Percentiles rank a stretch among this genome's conserved stretches.
Conservation (phyloP, 2,329 filamentous ascomycete genomes). For the Ophiosphaerella herpotricha region DNA sequence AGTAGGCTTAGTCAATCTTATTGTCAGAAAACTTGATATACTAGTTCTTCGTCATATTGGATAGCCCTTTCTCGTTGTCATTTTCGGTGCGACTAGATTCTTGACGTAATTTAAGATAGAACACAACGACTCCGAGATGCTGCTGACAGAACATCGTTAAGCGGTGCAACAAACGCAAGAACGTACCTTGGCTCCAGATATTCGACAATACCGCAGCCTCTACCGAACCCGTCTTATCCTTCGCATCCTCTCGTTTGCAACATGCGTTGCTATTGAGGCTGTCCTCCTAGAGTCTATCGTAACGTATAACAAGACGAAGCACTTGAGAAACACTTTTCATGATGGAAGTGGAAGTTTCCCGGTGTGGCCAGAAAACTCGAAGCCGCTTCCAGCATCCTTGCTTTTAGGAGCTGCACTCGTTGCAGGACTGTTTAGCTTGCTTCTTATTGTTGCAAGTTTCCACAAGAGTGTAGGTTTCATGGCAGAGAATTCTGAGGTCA, state of each 20-base stretch:
- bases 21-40: no score
- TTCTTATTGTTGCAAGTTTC: conserved; percentile 21
- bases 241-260: conserved; percentile 13
- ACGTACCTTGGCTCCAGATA: conserved; percentile 8
- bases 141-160: conserved; percentile 10
- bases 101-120: conserved; percentile 4
- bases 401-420: conserved; percentile 15
- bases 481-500: no score
- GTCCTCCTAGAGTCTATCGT: conserved; percentile 13
- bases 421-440: conserved; percentile 15
- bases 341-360: conserved; percentile 21
- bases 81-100: no score
- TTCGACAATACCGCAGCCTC: conserved; percentile 13
- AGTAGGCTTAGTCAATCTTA: no score
- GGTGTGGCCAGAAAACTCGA: conserved; percentile 22
- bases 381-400: conserved; percentile 17
- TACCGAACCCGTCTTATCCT: conserved; percentile 19
- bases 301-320: conserved; percentile 12
- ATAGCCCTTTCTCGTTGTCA: no score
- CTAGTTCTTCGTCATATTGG: no score
- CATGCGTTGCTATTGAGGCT: conserved; percentile 11
- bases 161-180: conserved; percentile 7
- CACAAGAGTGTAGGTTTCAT: conserved; percentile 13
- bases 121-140: conserved; percentile 11
- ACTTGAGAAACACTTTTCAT: conserved; percentile 14